Percentiles rank a stretch among this genome's conserved stretches.
Evolutionary conservation across 192 early-diverging fungal genomes (phyloP).

Genomic region (Backusella macrospora): DNA sequence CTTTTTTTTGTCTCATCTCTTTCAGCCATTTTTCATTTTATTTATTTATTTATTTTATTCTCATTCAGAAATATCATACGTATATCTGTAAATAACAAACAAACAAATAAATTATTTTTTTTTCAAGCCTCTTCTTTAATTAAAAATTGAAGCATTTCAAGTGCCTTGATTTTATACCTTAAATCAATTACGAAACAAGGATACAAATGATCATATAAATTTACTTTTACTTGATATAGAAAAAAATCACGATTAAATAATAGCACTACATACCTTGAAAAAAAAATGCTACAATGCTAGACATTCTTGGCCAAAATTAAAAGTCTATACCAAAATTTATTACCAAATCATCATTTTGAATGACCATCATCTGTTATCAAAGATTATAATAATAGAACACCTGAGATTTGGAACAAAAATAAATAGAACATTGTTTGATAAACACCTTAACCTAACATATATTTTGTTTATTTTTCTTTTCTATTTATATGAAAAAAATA

Average conservation of each 20-base stretch:
- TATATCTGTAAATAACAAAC: slow-evolving; percentile 14
- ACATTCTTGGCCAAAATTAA: slow-evolving; percentile 10
- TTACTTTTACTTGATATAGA: background rate
- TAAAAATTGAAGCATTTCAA: background rate
- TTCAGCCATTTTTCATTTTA: background rate
- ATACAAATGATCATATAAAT: background rate
- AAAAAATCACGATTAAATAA: no score
- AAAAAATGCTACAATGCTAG: background rate
- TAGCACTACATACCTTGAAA: background rate
- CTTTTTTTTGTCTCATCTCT: no score
- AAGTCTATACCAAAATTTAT: background rate
- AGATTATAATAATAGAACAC: background rate
- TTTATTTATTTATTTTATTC: background rate
- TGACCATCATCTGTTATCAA: background rate
- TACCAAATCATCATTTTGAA: background rate
- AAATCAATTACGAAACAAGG: background rate
- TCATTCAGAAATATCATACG: slow-evolving; percentile 8
- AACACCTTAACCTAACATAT: no score
- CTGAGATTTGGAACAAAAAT: background rate
- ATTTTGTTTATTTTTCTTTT: no score
- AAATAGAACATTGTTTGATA: no score
- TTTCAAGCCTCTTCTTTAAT: background rate
- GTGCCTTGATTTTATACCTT: background rate
- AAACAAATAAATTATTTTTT: background rate
- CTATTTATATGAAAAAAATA: no score